Evolutionary conservation across 306 rosid genomes (phyloP), one percentile per base, ranked within the genome.

Genomic region (Argentina anserina): DNA sequence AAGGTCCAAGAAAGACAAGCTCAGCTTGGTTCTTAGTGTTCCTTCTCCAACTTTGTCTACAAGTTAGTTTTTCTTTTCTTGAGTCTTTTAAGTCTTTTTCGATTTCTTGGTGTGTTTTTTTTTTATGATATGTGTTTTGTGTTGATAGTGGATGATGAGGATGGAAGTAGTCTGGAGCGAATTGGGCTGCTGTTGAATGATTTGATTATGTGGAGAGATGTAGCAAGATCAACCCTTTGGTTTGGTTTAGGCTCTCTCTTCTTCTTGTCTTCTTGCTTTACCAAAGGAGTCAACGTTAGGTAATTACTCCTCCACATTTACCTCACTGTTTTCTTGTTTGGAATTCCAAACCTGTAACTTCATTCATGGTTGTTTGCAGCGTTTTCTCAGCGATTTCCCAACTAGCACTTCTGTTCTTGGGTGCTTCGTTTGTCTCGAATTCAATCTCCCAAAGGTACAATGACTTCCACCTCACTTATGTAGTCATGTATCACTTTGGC

Each of bases 131-230:
- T 18, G 2, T 45, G 56, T n/a, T n/a, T 69, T 56, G 56, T 80
- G 69, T 56, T 62, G n/a, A 58, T 63, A 65, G 72, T 41, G 45
- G 87, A 81, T 29, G 87, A 81, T 53, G 96, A 87, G 28, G 82
- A 79, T 69, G 78, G 76, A 15, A 65, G 74, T 64, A 75, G 87
- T 82, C 72, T 91, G 9, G 88, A 91, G 39, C 85, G 79, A 77
- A 59, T 89, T 53, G 84, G 91, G 55, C 77, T 84, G 81, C 46
- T 88, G 12, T 60, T 90, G 53, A 80, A 47, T 69, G 96, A 89
- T 81, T 77, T 94, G 83, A 73, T 89, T 20, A 88, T 88, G 96
- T 94, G 99, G 99, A 88, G 81, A 76, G 96, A 94, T 81, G 82
- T 80, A 18, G 82, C 99, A 23, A 89, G 82, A 70, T 91, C 96